These are phyloP conservation scores for Trichoderma polysporum DNA, from an alignment of 2,329 filamentous ascomycete species.

Conservation along the genomic window DNA sequence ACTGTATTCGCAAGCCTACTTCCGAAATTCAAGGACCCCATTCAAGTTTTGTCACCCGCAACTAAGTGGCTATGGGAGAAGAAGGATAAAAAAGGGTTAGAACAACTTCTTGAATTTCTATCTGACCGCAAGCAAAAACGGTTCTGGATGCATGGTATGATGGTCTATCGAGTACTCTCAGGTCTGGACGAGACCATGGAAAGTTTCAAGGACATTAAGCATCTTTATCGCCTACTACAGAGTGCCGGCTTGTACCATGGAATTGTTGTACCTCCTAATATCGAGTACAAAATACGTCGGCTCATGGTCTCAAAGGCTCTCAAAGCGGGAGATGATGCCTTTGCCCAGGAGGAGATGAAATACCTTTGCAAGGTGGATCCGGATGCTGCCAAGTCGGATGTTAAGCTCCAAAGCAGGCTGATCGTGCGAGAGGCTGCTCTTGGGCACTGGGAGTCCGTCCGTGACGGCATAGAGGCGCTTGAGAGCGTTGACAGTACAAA, in stretches of 20 bases:
- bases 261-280: constrained; percentile 22
- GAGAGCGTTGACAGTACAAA: constrained; percentile 22
- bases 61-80: constrained; percentile 14
- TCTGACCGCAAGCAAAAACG: constrained; percentile 10
- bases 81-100: constrained; percentile 17
- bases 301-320: constrained; percentile 31
- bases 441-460: constrained; percentile 31
- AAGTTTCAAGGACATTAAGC: constrained; percentile 25
- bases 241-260: constrained; percentile 31
- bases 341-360: constrained; percentile 29
- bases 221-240: constrained; percentile 32
- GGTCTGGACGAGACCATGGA: constrained; percentile 1
- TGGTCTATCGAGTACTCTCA: constrained; percentile 22
- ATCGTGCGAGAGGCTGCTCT: constrained; percentile 31
- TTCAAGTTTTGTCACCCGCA: constrained; percentile 22
- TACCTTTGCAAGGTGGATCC: constrained; percentile 26
- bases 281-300: constrained; percentile 33
- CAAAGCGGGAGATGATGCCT: constrained; percentile 31
- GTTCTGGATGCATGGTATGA: constrained; percentile 24
- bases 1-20: constrained; percentile 26
- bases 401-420: constrained; percentile 31
- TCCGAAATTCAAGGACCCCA: constrained; percentile 28
- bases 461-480: constrained; percentile 27
- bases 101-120: constrained; percentile 21
- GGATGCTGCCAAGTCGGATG: constrained; percentile 26